Percentiles rank a stretch among this genome's conserved stretches.
phyloP scores from a whole-genome alignment of 2,329 filamentous ascomycete genomes.

The Dothistroma septosporum region DNA sequence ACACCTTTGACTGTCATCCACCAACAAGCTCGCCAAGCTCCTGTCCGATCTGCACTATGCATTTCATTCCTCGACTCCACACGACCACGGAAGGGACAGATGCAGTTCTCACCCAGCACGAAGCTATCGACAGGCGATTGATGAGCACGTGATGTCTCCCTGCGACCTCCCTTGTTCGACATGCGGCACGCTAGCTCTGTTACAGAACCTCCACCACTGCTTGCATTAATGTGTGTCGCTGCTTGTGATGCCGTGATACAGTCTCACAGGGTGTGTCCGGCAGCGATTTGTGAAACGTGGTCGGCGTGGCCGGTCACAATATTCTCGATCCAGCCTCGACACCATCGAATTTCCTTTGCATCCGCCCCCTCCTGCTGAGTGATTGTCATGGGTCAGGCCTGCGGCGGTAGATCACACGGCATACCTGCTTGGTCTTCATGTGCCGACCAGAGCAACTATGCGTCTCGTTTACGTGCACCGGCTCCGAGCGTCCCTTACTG shows the following conservation, averaged over 20 bases:
- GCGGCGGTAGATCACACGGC: not conserved
- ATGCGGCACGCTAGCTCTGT: not conserved
- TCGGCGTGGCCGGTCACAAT: not conserved
- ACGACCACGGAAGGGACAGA: not conserved
- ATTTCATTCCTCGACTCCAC: not conserved
- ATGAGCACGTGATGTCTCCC: not conserved
- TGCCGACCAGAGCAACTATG: not conserved
- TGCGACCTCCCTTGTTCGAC: not conserved
- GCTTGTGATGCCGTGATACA: slow-evolving; percentile 3
- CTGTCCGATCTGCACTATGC: not conserved
- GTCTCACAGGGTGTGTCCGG: not conserved
- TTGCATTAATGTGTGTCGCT: not conserved
- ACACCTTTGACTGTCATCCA: slow-evolving; percentile 1
- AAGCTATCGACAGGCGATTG: not conserved
- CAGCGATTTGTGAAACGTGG: not conserved
- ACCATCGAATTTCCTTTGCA: too few relatives aligned
- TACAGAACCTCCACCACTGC: not conserved
- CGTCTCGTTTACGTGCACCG: slow-evolving; percentile 8
- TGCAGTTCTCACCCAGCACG: not conserved
- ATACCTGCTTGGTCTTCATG: not conserved
- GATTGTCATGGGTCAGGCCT: not conserved
- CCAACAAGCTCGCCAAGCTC: slow-evolving; percentile 5
- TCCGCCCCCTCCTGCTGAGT: not conserved
- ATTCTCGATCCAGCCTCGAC: not conserved
- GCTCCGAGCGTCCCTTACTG: not conserved